These are phyloP conservation scores for Fusarium multiceps DNA, from an alignment of 2,329 filamentous ascomycete species.

Conservation along the genomic window DNA sequence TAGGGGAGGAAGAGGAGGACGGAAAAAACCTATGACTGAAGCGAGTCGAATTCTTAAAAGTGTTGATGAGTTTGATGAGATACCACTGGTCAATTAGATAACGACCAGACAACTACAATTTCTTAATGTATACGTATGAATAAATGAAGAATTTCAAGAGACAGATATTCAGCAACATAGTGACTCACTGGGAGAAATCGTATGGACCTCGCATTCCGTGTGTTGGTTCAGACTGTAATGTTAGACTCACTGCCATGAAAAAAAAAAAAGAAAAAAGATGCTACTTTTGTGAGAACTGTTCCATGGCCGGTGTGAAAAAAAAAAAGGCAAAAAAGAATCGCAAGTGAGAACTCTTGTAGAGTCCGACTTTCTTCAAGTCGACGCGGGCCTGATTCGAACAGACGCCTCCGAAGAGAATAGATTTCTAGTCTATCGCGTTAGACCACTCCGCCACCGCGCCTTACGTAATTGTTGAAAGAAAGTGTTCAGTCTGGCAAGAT, in stretches of 20 bases:
- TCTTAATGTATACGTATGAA: not conserved
- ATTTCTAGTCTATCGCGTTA: conserved; percentile 7
- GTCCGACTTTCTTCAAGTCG: not conserved
- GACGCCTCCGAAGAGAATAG: not conserved
- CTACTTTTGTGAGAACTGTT: too few species aligned
- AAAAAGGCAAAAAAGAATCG: not conserved
- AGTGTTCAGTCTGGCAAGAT: too few species aligned
- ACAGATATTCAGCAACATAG: too few species aligned
- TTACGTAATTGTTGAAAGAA: not conserved
- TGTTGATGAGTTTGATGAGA: conserved; percentile 13
- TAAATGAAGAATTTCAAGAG: not conserved
- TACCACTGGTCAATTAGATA: not conserved
- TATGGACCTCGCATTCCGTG: too few species aligned
- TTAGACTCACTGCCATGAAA: too few species aligned
- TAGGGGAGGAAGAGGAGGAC: not conserved
- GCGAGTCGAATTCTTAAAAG: conserved; percentile 16
- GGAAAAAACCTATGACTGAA: conserved; percentile 10
- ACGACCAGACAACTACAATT: not conserved
- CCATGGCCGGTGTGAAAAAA: too few species aligned
- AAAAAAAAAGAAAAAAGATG: too few species aligned
- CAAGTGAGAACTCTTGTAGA: not conserved
- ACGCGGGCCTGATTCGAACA: not conserved
- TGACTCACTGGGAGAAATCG: too few species aligned
- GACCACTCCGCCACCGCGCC: conserved; percentile 2
- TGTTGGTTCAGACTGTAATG: too few species aligned